Percentiles rank a stretch among this genome's conserved stretches.
Conservation (phyloP, 2,329 filamentous ascomycete genomes). For the Exophiala spinifera region DNA sequence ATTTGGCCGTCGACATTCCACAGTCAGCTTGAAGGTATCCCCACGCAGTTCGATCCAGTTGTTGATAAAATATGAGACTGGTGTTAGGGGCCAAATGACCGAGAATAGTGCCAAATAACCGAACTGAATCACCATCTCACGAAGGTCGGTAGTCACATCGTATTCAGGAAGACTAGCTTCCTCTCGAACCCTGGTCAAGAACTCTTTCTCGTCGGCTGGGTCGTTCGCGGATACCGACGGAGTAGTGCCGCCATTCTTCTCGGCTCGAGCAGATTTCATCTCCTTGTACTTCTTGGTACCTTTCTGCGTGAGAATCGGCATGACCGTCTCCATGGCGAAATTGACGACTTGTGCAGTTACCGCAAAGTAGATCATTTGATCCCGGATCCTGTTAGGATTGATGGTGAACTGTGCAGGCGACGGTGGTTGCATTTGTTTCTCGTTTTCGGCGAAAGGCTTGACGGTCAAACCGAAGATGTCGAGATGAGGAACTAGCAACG, state of each 20-base stretch:
- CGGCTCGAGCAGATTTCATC: constrained; percentile 59
- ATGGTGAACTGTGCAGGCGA: constrained; percentile 67
- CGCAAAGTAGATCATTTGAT: constrained; percentile 94
- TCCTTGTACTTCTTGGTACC: constrained; percentile 76
- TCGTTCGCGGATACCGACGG: constrained; percentile 58
- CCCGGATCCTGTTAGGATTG: constrained; percentile 76
- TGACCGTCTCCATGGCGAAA: constrained; percentile 76
- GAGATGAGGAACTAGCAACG: constrained; percentile 77
- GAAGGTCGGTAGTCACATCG: constrained; percentile 84
- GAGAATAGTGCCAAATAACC: constrained; percentile 90
- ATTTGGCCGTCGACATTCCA: constrained; percentile 82
- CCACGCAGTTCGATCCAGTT: constrained; percentile 94
- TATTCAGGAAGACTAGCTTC: constrained; percentile 81
- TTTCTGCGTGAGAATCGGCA: constrained; percentile 80
- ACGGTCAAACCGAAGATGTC: constrained; percentile 75
- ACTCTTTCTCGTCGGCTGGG: constrained; percentile 70
- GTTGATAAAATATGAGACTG: constrained; percentile 84
- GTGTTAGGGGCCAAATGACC: constrained; percentile 90
- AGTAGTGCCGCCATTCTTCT: constrained; percentile 54
- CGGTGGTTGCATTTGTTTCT: constrained; percentile 62
- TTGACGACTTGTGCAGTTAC: constrained; percentile 91
- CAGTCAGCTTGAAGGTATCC: constrained; percentile 90
- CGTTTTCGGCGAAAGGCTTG: constrained; percentile 69
- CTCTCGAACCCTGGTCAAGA: constrained; percentile 75
- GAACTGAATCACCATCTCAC: constrained; percentile 89